phyloP scores from a whole-genome alignment of 345 rosid species.

The Gossypium bickii region DNA sequence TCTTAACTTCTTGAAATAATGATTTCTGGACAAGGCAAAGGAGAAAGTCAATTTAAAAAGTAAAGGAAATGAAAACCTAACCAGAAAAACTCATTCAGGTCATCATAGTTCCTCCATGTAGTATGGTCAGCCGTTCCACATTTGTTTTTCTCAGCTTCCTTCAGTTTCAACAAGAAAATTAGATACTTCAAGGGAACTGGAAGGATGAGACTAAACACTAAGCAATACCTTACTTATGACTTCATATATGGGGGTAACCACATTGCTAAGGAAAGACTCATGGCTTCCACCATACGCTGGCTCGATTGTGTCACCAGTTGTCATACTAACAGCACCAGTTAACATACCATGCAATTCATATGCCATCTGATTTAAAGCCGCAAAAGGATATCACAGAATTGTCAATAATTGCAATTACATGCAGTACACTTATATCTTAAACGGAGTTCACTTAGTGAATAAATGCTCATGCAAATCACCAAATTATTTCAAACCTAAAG shows the following conservation, averaged over 20 bases:
- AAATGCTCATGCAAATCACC: not conserved
- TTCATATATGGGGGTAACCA: conserved; percentile 73
- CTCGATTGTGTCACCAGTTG: conserved; percentile 52
- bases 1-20: conserved; percentile 17
- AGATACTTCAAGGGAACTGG: conserved; percentile 8
- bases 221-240: conserved; percentile 55
- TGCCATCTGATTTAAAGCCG: conserved; percentile 63
- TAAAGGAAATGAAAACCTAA: conserved; percentile 22
- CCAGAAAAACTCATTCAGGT: conserved; percentile 93
- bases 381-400: not conserved
- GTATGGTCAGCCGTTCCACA: conserved; percentile 82
- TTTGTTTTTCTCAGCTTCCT: conserved; percentile 84
- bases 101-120: conserved; percentile 98
- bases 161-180: conserved; percentile 29
- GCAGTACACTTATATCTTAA: not conserved
- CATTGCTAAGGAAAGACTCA: conserved; percentile 71
- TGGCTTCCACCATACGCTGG: conserved; percentile 63
- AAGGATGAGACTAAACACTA: conserved; percentile 17
- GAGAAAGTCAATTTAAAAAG: not conserved
- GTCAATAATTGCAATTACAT: not conserved
- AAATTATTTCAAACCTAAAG: not conserved
- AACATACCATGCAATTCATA: conserved; percentile 76
- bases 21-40: not conserved
- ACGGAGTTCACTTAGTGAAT: not conserved
- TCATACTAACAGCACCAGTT: conserved; percentile 44